Evolutionary conservation across 257 asterid genomes (phyloP), one percentile per base, ranked within the genome.

Genomic region (Fraxinus quadrangulata): DNA sequence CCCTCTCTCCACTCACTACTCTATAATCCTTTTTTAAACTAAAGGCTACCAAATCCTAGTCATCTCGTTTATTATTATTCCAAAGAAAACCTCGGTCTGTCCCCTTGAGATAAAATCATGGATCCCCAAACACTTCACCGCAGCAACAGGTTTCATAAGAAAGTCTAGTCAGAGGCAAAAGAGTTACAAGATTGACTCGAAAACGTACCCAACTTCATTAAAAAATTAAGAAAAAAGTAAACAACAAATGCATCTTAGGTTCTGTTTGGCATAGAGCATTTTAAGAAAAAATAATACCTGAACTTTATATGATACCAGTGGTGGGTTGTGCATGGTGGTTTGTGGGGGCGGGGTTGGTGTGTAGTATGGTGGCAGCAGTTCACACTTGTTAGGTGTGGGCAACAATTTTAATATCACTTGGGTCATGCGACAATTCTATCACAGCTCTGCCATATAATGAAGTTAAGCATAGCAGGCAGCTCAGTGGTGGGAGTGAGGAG

Each of bases 1-100:
- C 54, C 16, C 34, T 61, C 69, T 71, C 74, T 61, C 61, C 33
- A 59, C 67, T 82, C 73, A 73, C 40, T 73, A 69, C 74, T 63
- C 33, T 24, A 49, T 26, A 24, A 37, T 36, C 42, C 65, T 42
- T 74, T 33, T 49, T 24, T 40, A 54, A 49, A 63, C 65, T 17
- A 73, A 30, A 61, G 66, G 71, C 26, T 33, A 54, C n/a, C 63
- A 28, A 2, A 30, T 70, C 45, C 56, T 65, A 39, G 61, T 65
- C 72, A 26, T 61, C 49, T n/a, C 40, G 28, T 39, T 10, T 5
- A 72, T 67, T 30, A 16, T 12, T 61, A 39, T 40, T 45, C 17
- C 10, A 36, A 65, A 70, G 61, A 24, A 56, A 65, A 66, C 66
- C 28, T 33, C 39, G 23, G 54, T 56, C 73, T 37, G 72, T 54